Evolutionary conservation across 139 green algal species (phyloP).

Genomic region (Helicosporidium sp.): DNA sequence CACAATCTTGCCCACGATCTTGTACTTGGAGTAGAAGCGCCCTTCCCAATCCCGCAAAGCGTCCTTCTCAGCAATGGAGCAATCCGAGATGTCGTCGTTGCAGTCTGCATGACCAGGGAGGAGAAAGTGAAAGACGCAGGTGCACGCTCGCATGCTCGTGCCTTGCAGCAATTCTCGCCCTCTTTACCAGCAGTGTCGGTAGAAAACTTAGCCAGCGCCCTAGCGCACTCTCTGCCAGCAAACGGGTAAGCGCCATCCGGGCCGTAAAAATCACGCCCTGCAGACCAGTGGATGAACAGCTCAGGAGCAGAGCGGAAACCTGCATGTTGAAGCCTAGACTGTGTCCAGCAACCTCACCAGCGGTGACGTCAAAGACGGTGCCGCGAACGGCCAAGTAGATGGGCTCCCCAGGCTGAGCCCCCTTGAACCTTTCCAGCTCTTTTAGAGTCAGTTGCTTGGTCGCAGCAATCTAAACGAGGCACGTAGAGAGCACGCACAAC

Average conservation of each 20-base stretch:
- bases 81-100: constrained; percentile 34
- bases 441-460: constrained; percentile 27
- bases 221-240: constrained; percentile 52
- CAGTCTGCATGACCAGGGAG: constrained; percentile 24
- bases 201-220: constrained; percentile 58
- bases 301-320: not conserved
- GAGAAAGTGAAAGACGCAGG: not conserved
- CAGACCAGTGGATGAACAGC: not conserved
- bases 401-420: constrained; percentile 26
- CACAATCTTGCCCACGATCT: constrained; percentile 28
- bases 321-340: not conserved
- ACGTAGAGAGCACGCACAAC: no score
- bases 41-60: constrained; percentile 50
- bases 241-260: constrained; percentile 68
- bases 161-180: no score
- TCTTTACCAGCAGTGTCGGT: constrained; percentile 23
- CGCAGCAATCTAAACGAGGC: constrained; percentile 53
- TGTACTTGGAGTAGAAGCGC: constrained; percentile 53
- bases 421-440: constrained; percentile 43
- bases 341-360: constrained; percentile 15
- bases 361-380: constrained; percentile 50
- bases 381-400: constrained; percentile 54
- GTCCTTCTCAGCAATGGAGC: constrained; percentile 36
- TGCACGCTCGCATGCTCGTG: no score
- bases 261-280: constrained; percentile 54